Evolutionary conservation across 768 basidiomycete genomes (phyloP).

Genomic region (Sporobolomyces phaffii): DNA sequence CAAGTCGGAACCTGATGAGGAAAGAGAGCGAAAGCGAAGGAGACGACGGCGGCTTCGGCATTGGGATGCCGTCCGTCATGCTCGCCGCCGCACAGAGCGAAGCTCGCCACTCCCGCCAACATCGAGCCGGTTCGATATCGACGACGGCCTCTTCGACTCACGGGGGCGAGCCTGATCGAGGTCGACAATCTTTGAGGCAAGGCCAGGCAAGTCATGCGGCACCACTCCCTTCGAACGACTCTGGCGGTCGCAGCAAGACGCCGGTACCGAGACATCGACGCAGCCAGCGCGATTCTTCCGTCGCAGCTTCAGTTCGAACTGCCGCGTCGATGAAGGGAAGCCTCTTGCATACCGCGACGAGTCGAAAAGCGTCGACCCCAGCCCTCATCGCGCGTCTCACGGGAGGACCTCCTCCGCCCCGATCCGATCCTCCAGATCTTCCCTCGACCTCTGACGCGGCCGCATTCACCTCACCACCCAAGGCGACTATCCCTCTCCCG

Average conservation of each 20-base stretch:
- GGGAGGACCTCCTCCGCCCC: not conserved
- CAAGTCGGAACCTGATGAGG: not conserved
- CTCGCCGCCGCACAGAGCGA: slow-evolving; percentile 1
- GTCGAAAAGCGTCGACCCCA: slow-evolving; percentile 18
- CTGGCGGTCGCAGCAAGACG: slow-evolving; percentile 13
- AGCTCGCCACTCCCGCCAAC: not conserved
- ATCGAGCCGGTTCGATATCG: not conserved
- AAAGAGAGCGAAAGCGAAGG: not conserved
- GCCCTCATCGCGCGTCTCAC: slow-evolving; percentile 34
- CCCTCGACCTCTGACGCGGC: not conserved
- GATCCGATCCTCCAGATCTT: not conserved
- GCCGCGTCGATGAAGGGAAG: not conserved
- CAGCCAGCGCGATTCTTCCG: not conserved
- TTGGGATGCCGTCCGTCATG: not conserved
- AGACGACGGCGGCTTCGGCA: not conserved
- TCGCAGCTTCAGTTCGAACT: slow-evolving; percentile 17
- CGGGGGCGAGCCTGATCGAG: slow-evolving; percentile 4
- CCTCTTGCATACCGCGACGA: not conserved
- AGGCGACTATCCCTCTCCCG: not conserved
- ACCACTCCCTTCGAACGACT: slow-evolving; percentile 2
- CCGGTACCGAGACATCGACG: slow-evolving; percentile 7
- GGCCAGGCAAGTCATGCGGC: not conserved
- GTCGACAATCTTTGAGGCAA: not conserved
- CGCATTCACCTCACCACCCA: not conserved
- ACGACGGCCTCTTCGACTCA: not conserved